Evolutionary conservation across 2,329 filamentous ascomycete genomes (phyloP), one percentile per base, ranked within the genome.

Genomic region (Rhynchosporium graminicola): DNA sequence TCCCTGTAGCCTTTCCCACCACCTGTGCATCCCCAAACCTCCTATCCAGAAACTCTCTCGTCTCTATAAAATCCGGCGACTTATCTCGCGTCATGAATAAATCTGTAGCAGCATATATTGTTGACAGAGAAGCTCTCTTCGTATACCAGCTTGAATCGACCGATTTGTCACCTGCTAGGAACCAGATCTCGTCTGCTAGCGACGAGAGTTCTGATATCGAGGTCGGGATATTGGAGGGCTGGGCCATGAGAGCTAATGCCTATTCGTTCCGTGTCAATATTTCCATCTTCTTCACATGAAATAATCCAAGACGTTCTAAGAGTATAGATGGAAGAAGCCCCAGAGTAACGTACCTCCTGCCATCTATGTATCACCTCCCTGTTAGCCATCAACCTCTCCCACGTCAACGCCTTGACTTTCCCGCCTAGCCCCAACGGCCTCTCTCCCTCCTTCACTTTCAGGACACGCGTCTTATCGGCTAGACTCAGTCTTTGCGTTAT

Each of bases 1-100:
- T 84, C 12, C 84, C 81, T 28, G 91, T 72, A 10, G 86, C 82
- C 28, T 82, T 80, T 3, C 88, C 87, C 3, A 92, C 68, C 3
- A 79, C 82, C 68, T 83, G 81, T 38, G 84, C 79, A 77, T 96
- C 93, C 63, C 86, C 81, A 58, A 75, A 73, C 65, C 94, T 83
- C 48, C 92, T 83, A 60, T 88, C 83, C 59, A 98, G 78, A 74
- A 98, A 99, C 9, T 85, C 82, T 67, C 87, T 87, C 3, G 95
- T 98, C 66, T 93, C 90, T 9, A 73, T 75, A 71, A 90, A 95
- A n/a, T 84, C 85, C 0, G 82, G 78, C 3, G 88, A 92, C 64
- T 80, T 82, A 76, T 98, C 95, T 63, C 89, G 92, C 28, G 92
- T 97, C 92, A 98, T 97, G 77, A 93, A 96, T 4, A 97, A 80